These are phyloP conservation scores for Beauveria varroae DNA, from an alignment of 2,329 filamentous ascomycete species.

Conservation along the genomic window DNA sequence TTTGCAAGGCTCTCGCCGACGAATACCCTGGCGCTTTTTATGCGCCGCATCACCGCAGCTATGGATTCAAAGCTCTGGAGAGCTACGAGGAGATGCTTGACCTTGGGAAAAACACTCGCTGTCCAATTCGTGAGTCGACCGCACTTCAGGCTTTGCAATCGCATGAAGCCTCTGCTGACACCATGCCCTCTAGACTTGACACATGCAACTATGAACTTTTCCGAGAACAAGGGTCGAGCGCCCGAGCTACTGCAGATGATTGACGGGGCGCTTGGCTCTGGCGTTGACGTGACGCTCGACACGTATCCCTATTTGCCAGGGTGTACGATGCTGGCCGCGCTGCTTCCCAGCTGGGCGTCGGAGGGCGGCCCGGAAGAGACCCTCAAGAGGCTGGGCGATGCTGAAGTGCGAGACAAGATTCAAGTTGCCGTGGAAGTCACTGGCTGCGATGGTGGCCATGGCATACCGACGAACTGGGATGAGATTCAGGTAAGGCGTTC, in stretches of 20 bases:
- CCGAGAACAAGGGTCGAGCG: constrained; percentile 18
- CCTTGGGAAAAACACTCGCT: constrained; percentile 17
- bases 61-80: constrained; percentile 17
- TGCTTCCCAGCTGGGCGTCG: constrained; percentile 19
- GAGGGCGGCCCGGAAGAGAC: constrained; percentile 17
- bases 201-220: constrained; percentile 19
- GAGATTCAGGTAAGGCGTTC: constrained; percentile 16
- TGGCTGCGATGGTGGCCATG: constrained; percentile 20
- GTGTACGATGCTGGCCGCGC: constrained; percentile 17
- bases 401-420: constrained; percentile 16
- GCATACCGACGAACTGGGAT: constrained; percentile 21
- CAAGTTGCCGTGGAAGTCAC: constrained; percentile 17
- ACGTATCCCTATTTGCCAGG: constrained; percentile 20
- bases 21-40: constrained; percentile 19
- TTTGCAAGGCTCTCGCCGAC: constrained; percentile 16
- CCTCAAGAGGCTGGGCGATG: constrained; percentile 15
- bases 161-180: neutral
- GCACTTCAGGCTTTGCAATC: too few species aligned
- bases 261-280: constrained; percentile 14
- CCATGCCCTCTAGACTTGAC: constrained; percentile 13
- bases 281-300: constrained; percentile 19
- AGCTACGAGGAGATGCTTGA: constrained; percentile 20
- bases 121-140: constrained; percentile 17
- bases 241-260: constrained; percentile 17
- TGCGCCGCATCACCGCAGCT: constrained; percentile 20